Evolutionary conservation across 2,329 filamentous ascomycete genomes (phyloP).

Genomic region (Alternaria rosae): DNA sequence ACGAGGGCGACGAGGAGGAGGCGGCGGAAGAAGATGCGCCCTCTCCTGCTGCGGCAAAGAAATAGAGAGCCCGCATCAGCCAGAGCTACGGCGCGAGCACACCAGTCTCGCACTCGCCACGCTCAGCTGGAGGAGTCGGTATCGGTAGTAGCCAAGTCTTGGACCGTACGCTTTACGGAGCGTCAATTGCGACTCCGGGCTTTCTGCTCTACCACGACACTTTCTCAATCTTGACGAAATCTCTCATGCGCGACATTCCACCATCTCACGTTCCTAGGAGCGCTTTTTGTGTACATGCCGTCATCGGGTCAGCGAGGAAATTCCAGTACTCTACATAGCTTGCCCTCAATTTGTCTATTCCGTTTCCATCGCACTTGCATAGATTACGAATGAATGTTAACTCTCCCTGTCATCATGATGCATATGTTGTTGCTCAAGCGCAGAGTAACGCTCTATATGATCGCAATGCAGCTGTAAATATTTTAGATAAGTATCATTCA

Average conservation of each 20-base stretch:
- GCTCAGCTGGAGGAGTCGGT: constrained; percentile 3
- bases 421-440: background rate
- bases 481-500: background rate
- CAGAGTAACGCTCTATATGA: background rate
- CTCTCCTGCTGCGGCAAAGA: background rate
- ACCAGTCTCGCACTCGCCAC: constrained; percentile 16
- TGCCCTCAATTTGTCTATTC: constrained; percentile 5
- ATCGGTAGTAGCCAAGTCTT: background rate
- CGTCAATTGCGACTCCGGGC: constrained; percentile 5
- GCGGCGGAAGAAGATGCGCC: constrained; percentile 46
- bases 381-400: constrained; percentile 4
- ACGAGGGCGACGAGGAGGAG: constrained; percentile 45
- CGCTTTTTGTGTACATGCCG: constrained; percentile 17
- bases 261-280: constrained; percentile 5
- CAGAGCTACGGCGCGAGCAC: constrained; percentile 13
- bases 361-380: constrained; percentile 3
- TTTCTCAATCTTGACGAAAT: constrained; percentile 8
- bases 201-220: constrained; percentile 3
- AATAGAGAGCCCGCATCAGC: constrained; percentile 1
- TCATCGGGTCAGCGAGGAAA: constrained; percentile 14
- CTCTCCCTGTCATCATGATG: background rate
- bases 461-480: background rate
- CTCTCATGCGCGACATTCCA: constrained; percentile 9
- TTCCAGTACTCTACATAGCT: constrained; percentile 14
- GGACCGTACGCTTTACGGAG: constrained; percentile 5